phyloP scores from a whole-genome alignment of 371 early-diverging fungal genomes.

The Rhizopus stolonifer region DNA sequence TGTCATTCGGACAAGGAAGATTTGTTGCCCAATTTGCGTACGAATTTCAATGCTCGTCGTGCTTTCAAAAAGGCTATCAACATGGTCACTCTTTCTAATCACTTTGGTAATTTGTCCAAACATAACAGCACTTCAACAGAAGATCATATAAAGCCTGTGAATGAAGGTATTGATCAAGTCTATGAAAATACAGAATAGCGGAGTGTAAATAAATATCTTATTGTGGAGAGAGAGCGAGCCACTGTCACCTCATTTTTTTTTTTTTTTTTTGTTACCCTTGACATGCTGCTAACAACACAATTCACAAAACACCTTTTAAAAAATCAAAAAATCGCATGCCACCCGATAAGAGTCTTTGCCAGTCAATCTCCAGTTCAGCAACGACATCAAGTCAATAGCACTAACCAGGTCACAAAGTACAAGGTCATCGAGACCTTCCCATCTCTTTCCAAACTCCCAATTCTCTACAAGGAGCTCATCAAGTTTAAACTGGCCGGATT shows the following conservation, averaged over 20 bases:
- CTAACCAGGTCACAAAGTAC: conserved; percentile 35
- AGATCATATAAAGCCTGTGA: conserved; percentile 40
- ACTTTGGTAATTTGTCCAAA: conserved; percentile 37
- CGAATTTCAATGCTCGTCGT: conserved; percentile 81
- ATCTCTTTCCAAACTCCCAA: conserved; percentile 40
- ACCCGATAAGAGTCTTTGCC: background rate
- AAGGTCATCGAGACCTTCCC: conserved; percentile 38
- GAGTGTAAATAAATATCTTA: too few species aligned
- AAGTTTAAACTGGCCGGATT: conserved; percentile 88
- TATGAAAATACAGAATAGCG: conserved; percentile 31
- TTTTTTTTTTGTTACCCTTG: conserved; percentile 2
- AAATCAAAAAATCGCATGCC: background rate
- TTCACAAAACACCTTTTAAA: background rate
- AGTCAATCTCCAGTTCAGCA: conserved; percentile 1
- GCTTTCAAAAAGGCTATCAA: conserved; percentile 74
- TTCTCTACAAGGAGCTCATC: conserved; percentile 60
- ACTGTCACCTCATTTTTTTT: background rate
- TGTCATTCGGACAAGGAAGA: conserved; percentile 40
- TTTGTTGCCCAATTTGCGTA: conserved; percentile 73
- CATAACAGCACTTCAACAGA: conserved; percentile 11
- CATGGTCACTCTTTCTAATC: conserved; percentile 51
- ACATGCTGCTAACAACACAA: background rate
- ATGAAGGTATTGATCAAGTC: conserved; percentile 47
- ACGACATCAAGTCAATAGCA: conserved; percentile 8
- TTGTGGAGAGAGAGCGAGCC: too few species aligned